Conservation (phyloP, 768 basidiomycete species). For the Kwoniella sp. region DNA sequence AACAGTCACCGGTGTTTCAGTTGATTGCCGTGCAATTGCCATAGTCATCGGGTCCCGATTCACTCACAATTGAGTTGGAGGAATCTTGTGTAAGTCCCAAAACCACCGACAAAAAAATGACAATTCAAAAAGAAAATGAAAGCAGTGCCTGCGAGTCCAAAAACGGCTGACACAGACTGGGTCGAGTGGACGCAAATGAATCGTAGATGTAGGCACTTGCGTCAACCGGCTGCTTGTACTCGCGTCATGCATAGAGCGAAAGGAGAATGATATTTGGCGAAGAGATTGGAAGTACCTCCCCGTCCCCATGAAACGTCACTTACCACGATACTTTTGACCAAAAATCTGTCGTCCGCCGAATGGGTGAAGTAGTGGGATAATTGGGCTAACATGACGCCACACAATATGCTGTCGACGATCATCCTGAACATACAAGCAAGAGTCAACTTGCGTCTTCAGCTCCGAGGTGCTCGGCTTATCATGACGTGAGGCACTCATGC, state of each 20-base stretch:
- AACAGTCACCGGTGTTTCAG: no score
- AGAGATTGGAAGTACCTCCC: not conserved
- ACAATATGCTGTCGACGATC: constrained; percentile 2
- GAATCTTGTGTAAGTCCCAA: constrained; percentile 9
- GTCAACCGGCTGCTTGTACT: no score
- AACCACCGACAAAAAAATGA: constrained; percentile 11
- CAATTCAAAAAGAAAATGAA: constrained; percentile 12
- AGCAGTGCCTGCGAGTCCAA: not conserved
- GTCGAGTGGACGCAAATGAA: not conserved
- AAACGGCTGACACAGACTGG: not conserved
- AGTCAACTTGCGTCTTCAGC: not conserved
- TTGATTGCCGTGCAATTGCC: no score
- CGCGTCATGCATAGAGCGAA: no score
- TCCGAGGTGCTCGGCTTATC: not conserved
- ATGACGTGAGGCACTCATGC: no score
- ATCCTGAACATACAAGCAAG: not conserved
- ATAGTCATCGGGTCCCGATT: not conserved
- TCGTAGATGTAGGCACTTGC: not conserved
- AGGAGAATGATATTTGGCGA: no score
- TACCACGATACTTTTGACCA: constrained; percentile 9
- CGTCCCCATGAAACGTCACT: not conserved
- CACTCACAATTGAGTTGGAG: not conserved
- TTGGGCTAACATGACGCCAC: constrained; percentile 7
- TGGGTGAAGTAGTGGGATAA: constrained; percentile 8
- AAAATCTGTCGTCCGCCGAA: constrained; percentile 5